A percentile compares a stretch with the other conserved stretches of the same genome.
Conservation (phyloP, 1,284 basidiomycete species). For the Cystobasidiaceae sp. region DNA sequence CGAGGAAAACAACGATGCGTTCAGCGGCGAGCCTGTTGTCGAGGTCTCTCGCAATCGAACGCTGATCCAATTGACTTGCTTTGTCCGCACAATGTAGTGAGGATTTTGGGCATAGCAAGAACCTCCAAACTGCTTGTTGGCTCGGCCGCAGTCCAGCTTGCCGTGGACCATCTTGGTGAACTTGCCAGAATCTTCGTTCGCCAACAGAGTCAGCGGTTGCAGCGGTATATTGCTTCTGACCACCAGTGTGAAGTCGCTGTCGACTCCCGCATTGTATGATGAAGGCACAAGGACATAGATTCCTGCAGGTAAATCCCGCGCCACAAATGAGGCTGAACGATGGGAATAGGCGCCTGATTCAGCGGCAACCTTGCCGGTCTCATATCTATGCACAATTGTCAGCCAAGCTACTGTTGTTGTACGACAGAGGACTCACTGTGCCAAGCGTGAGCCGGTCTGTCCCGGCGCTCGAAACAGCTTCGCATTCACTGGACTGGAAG, state of each 20-base stretch:
- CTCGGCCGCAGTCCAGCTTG: neutral
- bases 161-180: constrained; percentile 5
- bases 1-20: neutral
- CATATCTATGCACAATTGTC: neutral
- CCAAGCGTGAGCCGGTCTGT: neutral
- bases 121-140: neutral
- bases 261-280: neutral
- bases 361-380: neutral
- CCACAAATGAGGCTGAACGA: neutral
- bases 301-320: neutral
- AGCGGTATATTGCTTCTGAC: neutral
- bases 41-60: neutral
- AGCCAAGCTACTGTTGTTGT: neutral
- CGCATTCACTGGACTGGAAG: neutral
- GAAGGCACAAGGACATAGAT: constrained; percentile 12
- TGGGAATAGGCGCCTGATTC: constrained; percentile 13
- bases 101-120: neutral
- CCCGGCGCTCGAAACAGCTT: constrained; percentile 2
- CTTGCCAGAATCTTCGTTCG: constrained; percentile 13
- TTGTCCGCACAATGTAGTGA: neutral
- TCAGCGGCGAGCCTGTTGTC: neutral
- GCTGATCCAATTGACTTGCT: neutral
- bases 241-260: neutral
- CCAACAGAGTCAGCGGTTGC: neutral
- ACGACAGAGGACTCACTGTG: too few species aligned